Evolutionary conservation across 306 rosid genomes (phyloP).

Genomic region (Prunus davidiana): DNA sequence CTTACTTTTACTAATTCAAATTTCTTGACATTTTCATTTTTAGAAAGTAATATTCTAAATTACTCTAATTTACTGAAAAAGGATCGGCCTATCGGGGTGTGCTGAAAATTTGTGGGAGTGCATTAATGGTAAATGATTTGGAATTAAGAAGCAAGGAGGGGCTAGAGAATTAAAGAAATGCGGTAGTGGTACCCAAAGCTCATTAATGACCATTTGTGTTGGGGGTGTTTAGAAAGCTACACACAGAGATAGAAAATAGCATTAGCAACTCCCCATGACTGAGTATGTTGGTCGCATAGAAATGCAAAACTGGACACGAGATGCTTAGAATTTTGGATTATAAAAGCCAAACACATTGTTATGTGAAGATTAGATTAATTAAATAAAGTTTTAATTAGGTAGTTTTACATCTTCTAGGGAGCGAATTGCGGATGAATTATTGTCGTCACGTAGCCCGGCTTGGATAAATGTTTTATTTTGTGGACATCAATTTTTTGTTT

Average conservation of each 20-base stretch:
- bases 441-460: slow-evolving; percentile 19
- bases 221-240: background rate
- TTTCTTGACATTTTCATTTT: background rate
- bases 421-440: slow-evolving; percentile 48
- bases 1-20: background rate
- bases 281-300: slow-evolving; percentile 63
- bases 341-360: background rate
- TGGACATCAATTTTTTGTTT: background rate
- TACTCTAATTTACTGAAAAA: too few relatives aligned
- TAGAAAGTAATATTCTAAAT: too few relatives aligned
- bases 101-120: background rate
- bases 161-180: background rate
- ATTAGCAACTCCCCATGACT: slow-evolving; percentile 27
- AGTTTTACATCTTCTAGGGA: slow-evolving; percentile 25
- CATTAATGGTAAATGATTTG: slow-evolving; percentile 19
- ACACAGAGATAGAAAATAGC: background rate
- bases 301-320: background rate
- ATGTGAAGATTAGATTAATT: background rate
- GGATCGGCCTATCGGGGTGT: rapidly evolving
- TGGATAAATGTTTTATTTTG: background rate
- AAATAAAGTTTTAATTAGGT: background rate
- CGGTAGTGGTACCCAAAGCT: background rate
- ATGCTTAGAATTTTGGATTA: background rate
- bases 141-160: background rate
- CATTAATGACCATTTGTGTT: background rate